Conservation (phyloP, 768 basidiomycete species). For the Tulasnella sp. region DNA sequence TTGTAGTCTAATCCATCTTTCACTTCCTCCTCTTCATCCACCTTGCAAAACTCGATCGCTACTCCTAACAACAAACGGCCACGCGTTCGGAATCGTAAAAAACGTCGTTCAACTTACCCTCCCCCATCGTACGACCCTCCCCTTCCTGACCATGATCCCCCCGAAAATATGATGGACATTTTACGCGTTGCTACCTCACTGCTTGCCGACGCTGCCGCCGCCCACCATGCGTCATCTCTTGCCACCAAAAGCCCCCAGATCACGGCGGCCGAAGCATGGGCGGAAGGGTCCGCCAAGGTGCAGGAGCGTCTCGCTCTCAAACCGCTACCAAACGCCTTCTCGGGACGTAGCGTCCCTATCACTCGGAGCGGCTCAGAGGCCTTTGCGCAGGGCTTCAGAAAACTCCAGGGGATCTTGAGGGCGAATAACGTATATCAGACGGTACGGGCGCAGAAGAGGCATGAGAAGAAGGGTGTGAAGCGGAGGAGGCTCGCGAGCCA, state of each 20-base stretch:
- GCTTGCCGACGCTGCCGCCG: background rate
- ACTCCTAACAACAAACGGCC: background rate
- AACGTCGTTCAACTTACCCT: background rate
- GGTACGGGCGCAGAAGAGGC: constrained; percentile 33
- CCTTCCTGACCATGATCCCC: background rate
- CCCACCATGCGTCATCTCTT: background rate
- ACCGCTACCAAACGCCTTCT: background rate
- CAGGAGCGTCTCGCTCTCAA: background rate
- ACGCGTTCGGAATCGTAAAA: background rate
- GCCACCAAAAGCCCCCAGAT: no score
- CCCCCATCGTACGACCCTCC: background rate
- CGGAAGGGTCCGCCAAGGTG: background rate
- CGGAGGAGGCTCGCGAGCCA: constrained; percentile 62
- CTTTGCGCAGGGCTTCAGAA: background rate
- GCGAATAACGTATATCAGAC: background rate
- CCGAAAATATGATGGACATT: background rate
- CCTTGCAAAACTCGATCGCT: background rate
- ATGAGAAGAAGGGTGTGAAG: constrained; percentile 77
- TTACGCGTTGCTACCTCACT: background rate
- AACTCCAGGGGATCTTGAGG: background rate
- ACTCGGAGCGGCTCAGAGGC: background rate
- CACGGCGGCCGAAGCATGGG: constrained; percentile 3
- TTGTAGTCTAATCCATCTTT: constrained; percentile 6
- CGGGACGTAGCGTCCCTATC: constrained; percentile 6
- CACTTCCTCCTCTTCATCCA: background rate